Evolutionary conservation across 257 asterid species (phyloP), one percentile per base, ranked within the genome.

Genomic region (Verbena officinalis): DNA sequence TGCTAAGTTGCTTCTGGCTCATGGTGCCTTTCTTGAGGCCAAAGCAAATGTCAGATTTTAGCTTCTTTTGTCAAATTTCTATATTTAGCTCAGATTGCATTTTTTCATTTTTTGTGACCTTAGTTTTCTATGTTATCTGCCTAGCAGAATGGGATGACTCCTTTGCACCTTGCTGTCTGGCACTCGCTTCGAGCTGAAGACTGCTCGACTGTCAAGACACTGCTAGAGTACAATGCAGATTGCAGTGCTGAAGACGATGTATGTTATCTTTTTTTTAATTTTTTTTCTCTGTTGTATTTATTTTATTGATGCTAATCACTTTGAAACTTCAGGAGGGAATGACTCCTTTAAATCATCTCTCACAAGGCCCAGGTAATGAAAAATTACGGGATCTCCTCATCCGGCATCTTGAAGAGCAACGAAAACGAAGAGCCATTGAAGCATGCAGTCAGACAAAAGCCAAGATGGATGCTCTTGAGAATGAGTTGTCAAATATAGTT

Each of bases 111-210:
- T 48, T 64, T 63, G 63, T 64, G 19, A 45, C 50, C 67, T 64
- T 49, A 65, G 67, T 40, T 31, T 43, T 22, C 39, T 58, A 15
- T 70, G 71, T 67, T 7, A 55, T 40, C 60, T 58, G 64, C 53
- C 72, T 33, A 4, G 73, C 90, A 92, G 98, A 92, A 92, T 67
- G 98, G 97, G 56, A 92, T 92, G 98, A 86, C 95, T 68, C 99
- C 99, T 33, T 64, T 94, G 74, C 99, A 94, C 80, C 97, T 94
- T 79, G 95, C 99, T 79, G 99, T 94, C 44, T 94, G 99, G 96
- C 96, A 94, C 74, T 86, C 99, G 12, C 86, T 94, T 63, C 80
- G 89, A 71, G 81, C 86, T 17, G 89, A 80, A 73, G 96, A 94
- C 63, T 82, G 67, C 66, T 83, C 93, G 36, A 86, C 97, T 16